Conservation (phyloP, 1,284 basidiomycete genomes). For the Trichosporon coremiiforme region DNA sequence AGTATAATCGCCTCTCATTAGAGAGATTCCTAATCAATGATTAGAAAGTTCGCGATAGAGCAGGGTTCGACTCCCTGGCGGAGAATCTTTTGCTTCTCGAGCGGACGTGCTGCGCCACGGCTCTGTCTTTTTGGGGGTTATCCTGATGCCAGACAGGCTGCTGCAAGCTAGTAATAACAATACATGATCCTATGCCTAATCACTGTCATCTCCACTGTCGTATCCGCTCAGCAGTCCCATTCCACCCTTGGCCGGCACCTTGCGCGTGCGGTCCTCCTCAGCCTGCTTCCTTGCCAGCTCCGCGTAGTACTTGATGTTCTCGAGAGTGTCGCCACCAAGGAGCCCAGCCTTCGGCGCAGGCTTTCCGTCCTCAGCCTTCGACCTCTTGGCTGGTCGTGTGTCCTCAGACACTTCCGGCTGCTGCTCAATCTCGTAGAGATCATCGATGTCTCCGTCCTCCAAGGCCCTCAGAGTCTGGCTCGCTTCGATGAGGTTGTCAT, state of each 20-base stretch:
- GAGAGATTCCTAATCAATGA: conserved; percentile 3
- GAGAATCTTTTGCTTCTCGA: conserved; percentile 8
- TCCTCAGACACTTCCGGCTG: conserved; percentile 44
- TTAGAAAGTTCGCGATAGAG: conserved; percentile 16
- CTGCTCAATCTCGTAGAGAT: conserved; percentile 53
- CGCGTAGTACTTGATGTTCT: conserved; percentile 82
- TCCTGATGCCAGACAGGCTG: no score
- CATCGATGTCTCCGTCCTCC: conserved; percentile 64
- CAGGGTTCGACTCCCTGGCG: conserved; percentile 20
- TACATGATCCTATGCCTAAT: conserved; percentile 22
- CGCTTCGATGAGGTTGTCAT: conserved; percentile 79
- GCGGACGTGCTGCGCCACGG: neutral
- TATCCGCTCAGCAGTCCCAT: conserved; percentile 66
- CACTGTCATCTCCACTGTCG: conserved; percentile 70
- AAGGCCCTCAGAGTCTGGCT: conserved; percentile 77
- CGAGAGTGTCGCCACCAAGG: conserved; percentile 74
- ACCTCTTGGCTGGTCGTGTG: conserved; percentile 50
- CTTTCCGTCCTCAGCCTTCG: conserved; percentile 50
- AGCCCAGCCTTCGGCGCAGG: conserved; percentile 60
- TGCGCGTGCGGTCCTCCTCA: conserved; percentile 55
- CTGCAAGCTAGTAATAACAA: neutral
- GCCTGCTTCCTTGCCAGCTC: conserved; percentile 65
- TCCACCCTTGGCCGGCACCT: conserved; percentile 41
- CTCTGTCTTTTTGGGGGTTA: no score
- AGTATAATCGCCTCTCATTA: conserved; percentile 18